These are phyloP conservation scores for Macadamia integrifolia DNA, from an alignment of 164 flowering plant species.

Conservation along the genomic window DNA sequence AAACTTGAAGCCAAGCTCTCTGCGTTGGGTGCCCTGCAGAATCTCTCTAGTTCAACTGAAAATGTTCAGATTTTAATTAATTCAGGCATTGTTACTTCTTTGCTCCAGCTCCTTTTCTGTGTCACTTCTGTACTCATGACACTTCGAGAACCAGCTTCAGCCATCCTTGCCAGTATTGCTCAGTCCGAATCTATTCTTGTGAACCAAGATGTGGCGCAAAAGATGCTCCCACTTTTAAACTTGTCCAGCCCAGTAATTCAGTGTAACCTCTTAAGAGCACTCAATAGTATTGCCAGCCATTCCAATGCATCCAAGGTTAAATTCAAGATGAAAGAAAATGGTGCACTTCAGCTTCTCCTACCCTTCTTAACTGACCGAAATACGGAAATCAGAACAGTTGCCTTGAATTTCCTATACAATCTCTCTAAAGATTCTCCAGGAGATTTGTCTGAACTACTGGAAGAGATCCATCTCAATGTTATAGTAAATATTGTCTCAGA, in stretches of 20 bases:
- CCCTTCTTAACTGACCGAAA: slow-evolving; percentile 53
- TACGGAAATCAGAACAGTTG: slow-evolving; percentile 35
- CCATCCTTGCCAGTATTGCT: slow-evolving; percentile 74
- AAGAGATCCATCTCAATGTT: slow-evolving; percentile 30
- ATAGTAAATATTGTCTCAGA: slow-evolving; percentile 39
- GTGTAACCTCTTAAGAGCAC: slow-evolving; percentile 58
- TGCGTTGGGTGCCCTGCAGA: slow-evolving; percentile 64
- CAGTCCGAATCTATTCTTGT: slow-evolving; percentile 61
- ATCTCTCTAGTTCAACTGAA: slow-evolving; percentile 39
- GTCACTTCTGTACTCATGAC: slow-evolving; percentile 88
- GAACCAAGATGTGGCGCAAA: slow-evolving; percentile 56
- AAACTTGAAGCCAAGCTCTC: slow-evolving; percentile 84
- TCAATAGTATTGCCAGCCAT: slow-evolving; percentile 57
- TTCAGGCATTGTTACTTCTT: slow-evolving; percentile 52
- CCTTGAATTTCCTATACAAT: slow-evolving; percentile 49
- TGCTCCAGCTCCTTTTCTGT: slow-evolving; percentile 87
- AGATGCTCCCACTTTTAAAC: slow-evolving; percentile 75
- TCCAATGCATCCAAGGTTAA: slow-evolving; percentile 51
- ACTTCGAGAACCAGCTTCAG: slow-evolving; percentile 86
- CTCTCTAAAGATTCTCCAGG: slow-evolving; percentile 48
- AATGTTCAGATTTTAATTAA: slow-evolving; percentile 43
- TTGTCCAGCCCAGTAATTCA: slow-evolving; percentile 62
- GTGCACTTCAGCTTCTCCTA: slow-evolving; percentile 64
- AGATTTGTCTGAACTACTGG: slow-evolving; percentile 51
- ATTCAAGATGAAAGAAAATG: slow-evolving; percentile 60